Conservation (phyloP, 129 eudicot species). For the Artemisia argyi region DNA sequence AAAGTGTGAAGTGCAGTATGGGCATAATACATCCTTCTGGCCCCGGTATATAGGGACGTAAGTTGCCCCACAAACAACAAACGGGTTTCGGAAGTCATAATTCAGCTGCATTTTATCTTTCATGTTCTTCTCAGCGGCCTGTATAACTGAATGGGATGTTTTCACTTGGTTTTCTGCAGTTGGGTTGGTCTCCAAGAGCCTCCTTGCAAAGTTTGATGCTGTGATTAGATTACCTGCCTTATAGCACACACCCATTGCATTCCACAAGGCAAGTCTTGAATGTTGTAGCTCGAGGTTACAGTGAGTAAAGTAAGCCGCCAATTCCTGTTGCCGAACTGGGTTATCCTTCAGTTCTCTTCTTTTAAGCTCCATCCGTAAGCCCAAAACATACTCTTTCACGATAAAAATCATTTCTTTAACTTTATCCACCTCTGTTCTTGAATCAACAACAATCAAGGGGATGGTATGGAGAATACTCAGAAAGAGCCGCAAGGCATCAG, state of each 20-base stretch:
- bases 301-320: slow-evolving; percentile 40
- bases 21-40: too few species aligned
- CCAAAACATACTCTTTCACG: slow-evolving; percentile 50
- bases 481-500: slow-evolving; percentile 49
- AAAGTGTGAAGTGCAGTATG: too few species aligned
- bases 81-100: too few species aligned
- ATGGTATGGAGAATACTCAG: slow-evolving; percentile 18
- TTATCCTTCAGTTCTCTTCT: slow-evolving; percentile 45
- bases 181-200: slow-evolving; percentile 57
- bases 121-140: slow-evolving; percentile 61
- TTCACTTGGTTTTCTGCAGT: slow-evolving; percentile 41
- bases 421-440: slow-evolving; percentile 59
- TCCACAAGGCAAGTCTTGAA: slow-evolving; percentile 47
- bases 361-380: slow-evolving; percentile 57
- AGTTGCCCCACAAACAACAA: too few species aligned
- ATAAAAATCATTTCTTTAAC: slow-evolving; percentile 53
- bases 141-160: slow-evolving; percentile 49
- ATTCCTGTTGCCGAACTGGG: too few species aligned
- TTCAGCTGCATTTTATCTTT: slow-evolving; percentile 15
- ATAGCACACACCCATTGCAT: slow-evolving; percentile 51
- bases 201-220: slow-evolving; percentile 54
- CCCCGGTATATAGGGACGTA: too few species aligned
- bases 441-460: slow-evolving; percentile 45
- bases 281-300: slow-evolving; percentile 56
- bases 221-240: slow-evolving; percentile 45